Evolutionary conservation across 129 eudicot species (phyloP).

Genomic region (Rutidosis leptorrhynchoides): DNA sequence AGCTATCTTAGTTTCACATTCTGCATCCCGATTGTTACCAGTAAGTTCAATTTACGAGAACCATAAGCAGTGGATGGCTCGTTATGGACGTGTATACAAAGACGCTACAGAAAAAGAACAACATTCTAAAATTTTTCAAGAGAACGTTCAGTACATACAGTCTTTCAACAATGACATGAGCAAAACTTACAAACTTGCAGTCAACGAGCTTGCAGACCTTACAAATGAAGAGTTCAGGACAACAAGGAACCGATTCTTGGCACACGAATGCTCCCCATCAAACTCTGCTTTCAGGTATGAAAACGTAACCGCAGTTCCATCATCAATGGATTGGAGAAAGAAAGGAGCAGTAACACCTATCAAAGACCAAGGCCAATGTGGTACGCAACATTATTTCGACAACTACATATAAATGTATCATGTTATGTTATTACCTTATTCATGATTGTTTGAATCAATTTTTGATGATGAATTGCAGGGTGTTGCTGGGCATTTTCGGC

Average conservation of each 20-base stretch:
- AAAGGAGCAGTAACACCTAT: slow-evolving; percentile 42
- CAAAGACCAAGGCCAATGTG: slow-evolving; percentile 46
- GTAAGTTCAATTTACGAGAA: slow-evolving; percentile 14
- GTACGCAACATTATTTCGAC: slow-evolving; percentile 15
- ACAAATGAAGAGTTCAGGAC: slow-evolving; percentile 31
- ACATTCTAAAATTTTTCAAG: slow-evolving; percentile 24
- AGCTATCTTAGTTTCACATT: slow-evolving; percentile 9
- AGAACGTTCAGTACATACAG: slow-evolving; percentile 26
- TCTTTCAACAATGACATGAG: slow-evolving; percentile 24
- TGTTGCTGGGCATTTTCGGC: slow-evolving; percentile 38
- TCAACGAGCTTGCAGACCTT: slow-evolving; percentile 35
- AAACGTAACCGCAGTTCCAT: slow-evolving; percentile 22
- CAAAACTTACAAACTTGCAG: slow-evolving; percentile 26
- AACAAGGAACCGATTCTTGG: slow-evolving; percentile 27
- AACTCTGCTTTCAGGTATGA: slow-evolving; percentile 21
- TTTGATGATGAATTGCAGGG: slow-evolving; percentile 4
- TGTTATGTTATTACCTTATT: too few species aligned
- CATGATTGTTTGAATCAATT: not conserved
- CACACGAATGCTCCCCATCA: slow-evolving; percentile 30
- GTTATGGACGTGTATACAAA: slow-evolving; percentile 30
- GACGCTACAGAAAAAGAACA: slow-evolving; percentile 25
- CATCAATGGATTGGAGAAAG: slow-evolving; percentile 39
- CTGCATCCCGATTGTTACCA: slow-evolving; percentile 23
- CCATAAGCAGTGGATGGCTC: slow-evolving; percentile 37
- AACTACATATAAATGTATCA: not conserved